Percentiles rank a stretch among this genome's conserved stretches.
Evolutionary conservation across 2,329 filamentous ascomycete genomes (phyloP).

Genomic region (Aspergillus costaricaensis): DNA sequence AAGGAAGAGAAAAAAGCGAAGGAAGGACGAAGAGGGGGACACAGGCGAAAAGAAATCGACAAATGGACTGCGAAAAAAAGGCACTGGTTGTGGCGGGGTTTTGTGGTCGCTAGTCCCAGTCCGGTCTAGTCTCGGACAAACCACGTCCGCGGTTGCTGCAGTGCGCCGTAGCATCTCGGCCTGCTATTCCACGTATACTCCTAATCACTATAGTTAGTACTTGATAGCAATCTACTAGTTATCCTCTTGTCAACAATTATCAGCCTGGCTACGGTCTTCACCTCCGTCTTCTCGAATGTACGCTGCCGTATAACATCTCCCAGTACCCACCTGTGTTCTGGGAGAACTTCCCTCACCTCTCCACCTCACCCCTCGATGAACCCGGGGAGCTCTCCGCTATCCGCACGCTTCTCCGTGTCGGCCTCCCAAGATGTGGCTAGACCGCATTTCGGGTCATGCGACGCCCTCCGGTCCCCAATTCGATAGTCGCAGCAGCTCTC

Average conservation of each 20-base stretch:
- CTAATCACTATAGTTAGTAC: background rate
- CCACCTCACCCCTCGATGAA: slow-evolving; percentile 14
- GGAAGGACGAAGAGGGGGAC: slow-evolving; percentile 26
- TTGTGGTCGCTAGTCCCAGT: slow-evolving; percentile 26
- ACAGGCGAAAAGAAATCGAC: slow-evolving; percentile 27
- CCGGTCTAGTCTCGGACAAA: slow-evolving; percentile 26
- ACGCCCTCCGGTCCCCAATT: slow-evolving; percentile 64
- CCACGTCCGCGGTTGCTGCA: slow-evolving; percentile 4
- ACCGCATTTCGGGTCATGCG: slow-evolving; percentile 75
- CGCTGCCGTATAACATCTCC: background rate
- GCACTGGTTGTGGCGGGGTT: slow-evolving; percentile 40
- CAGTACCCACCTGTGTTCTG: background rate
- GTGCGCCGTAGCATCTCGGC: slow-evolving; percentile 15
- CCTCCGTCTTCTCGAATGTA: background rate
- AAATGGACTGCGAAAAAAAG: slow-evolving; percentile 31
- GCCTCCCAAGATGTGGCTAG: slow-evolving; percentile 73
- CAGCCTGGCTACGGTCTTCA: background rate
- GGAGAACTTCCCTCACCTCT: background rate
- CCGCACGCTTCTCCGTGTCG: slow-evolving; percentile 18
- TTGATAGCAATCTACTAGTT: background rate
- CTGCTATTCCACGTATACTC: background rate
- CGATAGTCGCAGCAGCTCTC: slow-evolving; percentile 68
- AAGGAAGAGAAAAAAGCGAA: slow-evolving; percentile 25
- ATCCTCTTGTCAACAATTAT: background rate
- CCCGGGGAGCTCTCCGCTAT: slow-evolving; percentile 9